phyloP scores from a whole-genome alignment of 192 early-diverging fungal species.

The Coemansia brasiliensis region DNA sequence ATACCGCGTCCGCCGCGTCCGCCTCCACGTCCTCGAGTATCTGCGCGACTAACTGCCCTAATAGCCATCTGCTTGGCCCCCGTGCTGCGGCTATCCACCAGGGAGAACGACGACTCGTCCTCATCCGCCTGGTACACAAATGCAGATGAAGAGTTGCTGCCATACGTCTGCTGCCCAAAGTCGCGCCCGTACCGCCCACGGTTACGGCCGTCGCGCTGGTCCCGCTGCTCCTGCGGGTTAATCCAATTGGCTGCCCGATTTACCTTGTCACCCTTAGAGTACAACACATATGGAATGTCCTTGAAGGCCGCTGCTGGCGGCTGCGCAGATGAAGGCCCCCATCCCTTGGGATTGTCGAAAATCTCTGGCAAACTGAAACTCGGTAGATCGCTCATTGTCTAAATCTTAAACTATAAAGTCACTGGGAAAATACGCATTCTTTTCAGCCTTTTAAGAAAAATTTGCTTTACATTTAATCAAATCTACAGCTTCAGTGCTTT shows the following conservation, averaged over 20 bases:
- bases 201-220: slow-evolving; percentile 49
- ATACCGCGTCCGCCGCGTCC: slow-evolving; percentile 9
- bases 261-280: slow-evolving; percentile 92
- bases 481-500: slow-evolving; percentile 16
- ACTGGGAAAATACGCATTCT: no score
- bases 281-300: slow-evolving; percentile 93
- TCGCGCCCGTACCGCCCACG: slow-evolving; percentile 42
- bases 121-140: slow-evolving; percentile 88
- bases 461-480: neutral
- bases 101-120: slow-evolving; percentile 94
- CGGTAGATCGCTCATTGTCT: slow-evolving; percentile 46
- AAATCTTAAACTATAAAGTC: neutral
- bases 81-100: slow-evolving; percentile 59
- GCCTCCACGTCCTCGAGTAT: slow-evolving; percentile 43
- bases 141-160: slow-evolving; percentile 74
- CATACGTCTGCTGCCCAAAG: slow-evolving; percentile 73
- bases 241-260: slow-evolving; percentile 95
- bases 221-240: slow-evolving; percentile 64
- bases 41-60: slow-evolving; percentile 25
- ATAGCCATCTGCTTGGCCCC: slow-evolving; percentile 26
- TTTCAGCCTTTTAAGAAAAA: neutral
- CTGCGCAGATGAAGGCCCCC: slow-evolving; percentile 77
- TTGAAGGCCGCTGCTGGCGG: slow-evolving; percentile 60
- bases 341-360: slow-evolving; percentile 80
- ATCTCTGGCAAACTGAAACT: slow-evolving; percentile 78